phyloP scores from a whole-genome alignment of 495 filamentous ascomycete genomes.

The Trichoderma reesei region DNA sequence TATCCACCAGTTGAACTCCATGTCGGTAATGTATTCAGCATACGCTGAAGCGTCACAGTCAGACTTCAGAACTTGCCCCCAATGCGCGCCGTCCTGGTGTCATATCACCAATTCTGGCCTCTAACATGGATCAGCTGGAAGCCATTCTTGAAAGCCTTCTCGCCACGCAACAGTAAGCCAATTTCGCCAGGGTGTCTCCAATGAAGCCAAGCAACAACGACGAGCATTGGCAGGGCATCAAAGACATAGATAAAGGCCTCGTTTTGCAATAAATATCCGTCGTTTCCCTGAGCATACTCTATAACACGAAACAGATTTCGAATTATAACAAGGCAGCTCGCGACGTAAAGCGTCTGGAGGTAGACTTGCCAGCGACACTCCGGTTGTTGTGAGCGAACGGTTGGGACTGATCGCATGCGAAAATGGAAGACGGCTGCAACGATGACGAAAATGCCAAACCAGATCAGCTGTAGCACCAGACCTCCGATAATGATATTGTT shows the following conservation, averaged over 20 bases:
- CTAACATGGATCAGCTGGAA: not conserved
- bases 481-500: not conserved
- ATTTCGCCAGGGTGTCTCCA: slow-evolving; percentile 1
- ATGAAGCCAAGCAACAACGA: not conserved
- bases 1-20: too few species aligned
- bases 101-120: not conserved
- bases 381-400: not conserved
- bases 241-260: not conserved
- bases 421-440: not conserved
- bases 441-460: not conserved
- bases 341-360: not conserved
- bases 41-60: too few species aligned
- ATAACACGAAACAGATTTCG: not conserved
- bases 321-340: not conserved
- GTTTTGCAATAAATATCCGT: not conserved
- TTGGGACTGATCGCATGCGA: not conserved
- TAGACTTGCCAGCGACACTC: not conserved
- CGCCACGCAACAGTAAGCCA: not conserved
- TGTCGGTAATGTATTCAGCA: too few species aligned
- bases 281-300: slow-evolving; percentile 1
- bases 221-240: not conserved
- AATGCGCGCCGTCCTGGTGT: not conserved
- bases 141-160: not conserved
- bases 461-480: not conserved
- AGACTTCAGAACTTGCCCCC: too few species aligned